These are phyloP conservation scores for Ophiocordyceps camponoti-leonardi DNA, from an alignment of 2,329 filamentous ascomycete species.

Conservation along the genomic window DNA sequence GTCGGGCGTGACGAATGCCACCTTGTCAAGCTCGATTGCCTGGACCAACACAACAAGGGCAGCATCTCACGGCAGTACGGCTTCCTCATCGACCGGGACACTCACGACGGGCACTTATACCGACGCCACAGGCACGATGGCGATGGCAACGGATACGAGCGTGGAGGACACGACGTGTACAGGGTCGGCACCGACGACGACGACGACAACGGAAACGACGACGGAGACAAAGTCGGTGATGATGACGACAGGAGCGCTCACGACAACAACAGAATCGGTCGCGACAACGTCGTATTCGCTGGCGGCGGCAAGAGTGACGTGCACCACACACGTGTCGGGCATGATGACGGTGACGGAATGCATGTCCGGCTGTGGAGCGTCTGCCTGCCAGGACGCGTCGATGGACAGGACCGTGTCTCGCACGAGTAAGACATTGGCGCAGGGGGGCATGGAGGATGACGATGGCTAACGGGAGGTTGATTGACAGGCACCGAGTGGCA, in stretches of 20 bases:
- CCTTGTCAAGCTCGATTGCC: background rate
- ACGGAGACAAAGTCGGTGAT: no score
- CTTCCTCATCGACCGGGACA: background rate
- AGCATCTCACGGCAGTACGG: background rate
- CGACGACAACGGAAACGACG: no score
- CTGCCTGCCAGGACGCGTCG: background rate
- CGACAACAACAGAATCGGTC: background rate
- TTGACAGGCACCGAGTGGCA: background rate
- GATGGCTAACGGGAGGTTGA: background rate
- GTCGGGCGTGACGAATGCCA: background rate
- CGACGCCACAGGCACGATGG: background rate
- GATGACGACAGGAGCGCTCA: no score
- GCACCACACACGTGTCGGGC: background rate
- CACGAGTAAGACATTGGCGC: background rate
- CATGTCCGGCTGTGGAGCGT: background rate
- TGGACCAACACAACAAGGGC: background rate
- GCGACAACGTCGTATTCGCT: background rate
- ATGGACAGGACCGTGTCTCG: background rate
- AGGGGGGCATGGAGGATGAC: background rate
- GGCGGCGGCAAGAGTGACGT: background rate
- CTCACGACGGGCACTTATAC: background rate
- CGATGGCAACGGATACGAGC: background rate
- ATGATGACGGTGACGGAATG: background rate
- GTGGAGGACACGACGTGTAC: background rate
- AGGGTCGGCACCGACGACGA: background rate